phyloP scores from a whole-genome alignment of 495 filamentous ascomycete genomes.

The Coniosporium apollinis region DNA sequence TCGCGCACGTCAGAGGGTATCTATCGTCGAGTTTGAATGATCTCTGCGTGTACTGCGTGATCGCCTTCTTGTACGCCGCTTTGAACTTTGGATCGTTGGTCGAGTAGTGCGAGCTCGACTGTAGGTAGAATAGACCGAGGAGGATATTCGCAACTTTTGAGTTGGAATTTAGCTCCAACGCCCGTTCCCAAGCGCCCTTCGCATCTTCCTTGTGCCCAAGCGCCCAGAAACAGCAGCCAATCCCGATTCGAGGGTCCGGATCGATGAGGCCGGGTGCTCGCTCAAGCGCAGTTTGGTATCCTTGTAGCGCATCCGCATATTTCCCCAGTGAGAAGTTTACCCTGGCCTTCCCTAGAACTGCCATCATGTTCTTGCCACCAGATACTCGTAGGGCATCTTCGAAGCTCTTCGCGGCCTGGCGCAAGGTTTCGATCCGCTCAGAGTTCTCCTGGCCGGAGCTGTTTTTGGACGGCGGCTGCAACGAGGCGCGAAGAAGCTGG shows the following conservation, averaged over 20 bases:
- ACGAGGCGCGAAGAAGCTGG: slow-evolving; percentile 69
- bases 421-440: slow-evolving; percentile 63
- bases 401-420: slow-evolving; percentile 74
- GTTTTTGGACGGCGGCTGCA: slow-evolving; percentile 58
- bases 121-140: slow-evolving; percentile 73
- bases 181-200: slow-evolving; percentile 72
- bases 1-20: slow-evolving; percentile 73
- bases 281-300: slow-evolving; percentile 70
- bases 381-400: slow-evolving; percentile 81
- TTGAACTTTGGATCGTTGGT: slow-evolving; percentile 67
- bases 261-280: slow-evolving; percentile 81
- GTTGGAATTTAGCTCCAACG: slow-evolving; percentile 70
- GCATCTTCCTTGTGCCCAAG: slow-evolving; percentile 87
- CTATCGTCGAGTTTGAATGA: slow-evolving; percentile 93
- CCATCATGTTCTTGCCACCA: slow-evolving; percentile 73
- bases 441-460: slow-evolving; percentile 46
- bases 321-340: slow-evolving; percentile 69
- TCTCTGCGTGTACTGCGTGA: slow-evolving; percentile 83
- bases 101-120: slow-evolving; percentile 59
- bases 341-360: slow-evolving; percentile 68
- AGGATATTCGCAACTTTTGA: slow-evolving; percentile 86
- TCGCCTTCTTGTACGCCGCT: slow-evolving; percentile 73
- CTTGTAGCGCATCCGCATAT: slow-evolving; percentile 62
- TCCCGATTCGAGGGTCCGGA: slow-evolving; percentile 85
- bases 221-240: slow-evolving; percentile 93